A percentile compares a stretch with the other conserved stretches of the same genome.
Conservation (phyloP, 345 rosid genomes). For the Syzygium aromaticum region DNA sequence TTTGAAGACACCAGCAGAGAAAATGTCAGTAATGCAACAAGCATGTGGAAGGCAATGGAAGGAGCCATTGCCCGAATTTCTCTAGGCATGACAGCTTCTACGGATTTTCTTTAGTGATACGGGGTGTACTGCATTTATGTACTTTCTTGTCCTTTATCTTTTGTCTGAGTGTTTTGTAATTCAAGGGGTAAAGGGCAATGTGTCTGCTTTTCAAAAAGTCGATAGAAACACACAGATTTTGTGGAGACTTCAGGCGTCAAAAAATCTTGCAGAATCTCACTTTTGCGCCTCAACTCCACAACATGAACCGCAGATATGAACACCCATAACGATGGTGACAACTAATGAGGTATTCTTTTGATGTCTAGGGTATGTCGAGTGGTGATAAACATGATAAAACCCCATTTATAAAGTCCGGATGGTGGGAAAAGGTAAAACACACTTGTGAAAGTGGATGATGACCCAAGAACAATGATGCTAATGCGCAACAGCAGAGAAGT, state of each 20-base stretch:
- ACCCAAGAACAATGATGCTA: background rate
- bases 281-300: background rate
- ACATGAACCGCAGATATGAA: background rate
- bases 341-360: background rate
- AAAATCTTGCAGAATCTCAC: background rate
- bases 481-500: background rate
- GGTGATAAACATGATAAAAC: background rate
- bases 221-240: background rate
- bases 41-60: conserved; percentile 10
- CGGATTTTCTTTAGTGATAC: background rate
- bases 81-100: background rate
- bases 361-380: background rate
- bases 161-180: background rate
- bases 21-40: conserved; percentile 19
- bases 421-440: background rate
- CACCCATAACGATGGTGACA: background rate
- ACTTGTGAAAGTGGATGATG: background rate
- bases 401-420: background rate
- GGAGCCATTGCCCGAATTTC: conserved; percentile 9
- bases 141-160: background rate
- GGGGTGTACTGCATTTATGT: background rate
- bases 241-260: background rate
- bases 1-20: conserved; percentile 24
- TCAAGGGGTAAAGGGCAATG: background rate
- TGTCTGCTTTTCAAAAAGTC: background rate